phyloP scores from a whole-genome alignment of 495 filamentous ascomycete genomes.

The Oidiodendron maius region DNA sequence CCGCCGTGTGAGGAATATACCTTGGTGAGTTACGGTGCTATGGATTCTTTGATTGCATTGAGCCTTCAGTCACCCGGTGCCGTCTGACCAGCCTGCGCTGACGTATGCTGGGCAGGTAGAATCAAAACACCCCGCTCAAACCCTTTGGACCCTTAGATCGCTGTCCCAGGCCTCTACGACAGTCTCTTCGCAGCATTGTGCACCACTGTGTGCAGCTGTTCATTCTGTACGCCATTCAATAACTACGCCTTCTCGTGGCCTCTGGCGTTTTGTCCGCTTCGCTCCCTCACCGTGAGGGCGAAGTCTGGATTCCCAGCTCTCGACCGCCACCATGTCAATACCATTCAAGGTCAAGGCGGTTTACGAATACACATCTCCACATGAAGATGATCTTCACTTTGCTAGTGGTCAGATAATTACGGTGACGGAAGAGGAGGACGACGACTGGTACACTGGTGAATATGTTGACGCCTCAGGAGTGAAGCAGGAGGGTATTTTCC shows the following conservation, averaged over 20 bases:
- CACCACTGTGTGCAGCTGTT: conserved; percentile 3
- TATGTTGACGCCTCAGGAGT: conserved; percentile 68
- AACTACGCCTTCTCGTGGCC: conserved; percentile 1
- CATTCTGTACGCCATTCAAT: conserved; percentile 9
- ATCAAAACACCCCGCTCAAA: conserved; percentile 20
- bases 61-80: conserved; percentile 14
- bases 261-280: no score
- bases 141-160: neutral
- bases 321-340: conserved; percentile 55
- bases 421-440: conserved; percentile 86
- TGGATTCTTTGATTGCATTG: neutral
- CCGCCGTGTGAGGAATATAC: conserved; percentile 4
- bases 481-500: conserved; percentile 87
- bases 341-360: conserved; percentile 92
- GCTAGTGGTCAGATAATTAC: conserved; percentile 81
- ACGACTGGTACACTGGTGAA: conserved; percentile 91
- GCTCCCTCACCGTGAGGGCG: conserved; percentile 3
- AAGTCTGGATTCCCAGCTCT: conserved; percentile 3
- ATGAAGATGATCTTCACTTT: conserved; percentile 94
- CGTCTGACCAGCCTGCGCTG: conserved; percentile 21
- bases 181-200: neutral
- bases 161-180: conserved; percentile 14
- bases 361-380: conserved; percentile 84
- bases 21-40: conserved; percentile 17
- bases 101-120: conserved; percentile 24